Evolutionary conservation across 257 asterid genomes (phyloP).

Genomic region (Penstemon davidsonii): DNA sequence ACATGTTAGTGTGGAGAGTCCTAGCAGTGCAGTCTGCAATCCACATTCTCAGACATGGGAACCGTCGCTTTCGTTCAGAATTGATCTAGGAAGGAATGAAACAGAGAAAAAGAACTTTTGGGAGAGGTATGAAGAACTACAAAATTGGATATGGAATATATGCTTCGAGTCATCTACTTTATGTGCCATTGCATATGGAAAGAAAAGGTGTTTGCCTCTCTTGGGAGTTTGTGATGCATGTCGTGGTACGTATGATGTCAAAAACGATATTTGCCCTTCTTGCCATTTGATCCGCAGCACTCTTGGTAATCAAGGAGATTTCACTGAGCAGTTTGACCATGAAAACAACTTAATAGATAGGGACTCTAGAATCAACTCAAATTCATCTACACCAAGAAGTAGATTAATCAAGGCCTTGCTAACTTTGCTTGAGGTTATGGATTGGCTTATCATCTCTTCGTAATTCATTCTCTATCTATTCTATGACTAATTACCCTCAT

Average conservation of each 20-base stretch:
- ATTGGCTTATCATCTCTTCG: conserved; percentile 14
- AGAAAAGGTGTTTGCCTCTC: conserved; percentile 56
- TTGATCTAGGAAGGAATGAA: conserved; percentile 64
- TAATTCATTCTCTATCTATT: neutral
- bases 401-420: conserved; percentile 70
- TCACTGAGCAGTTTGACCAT: conserved; percentile 30
- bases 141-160: conserved; percentile 86
- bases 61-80: conserved; percentile 67
- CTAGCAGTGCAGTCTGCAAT: conserved; percentile 54
- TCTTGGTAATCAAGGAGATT: conserved; percentile 32
- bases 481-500: conserved; percentile 10
- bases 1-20: conserved; percentile 49
- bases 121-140: conserved; percentile 66
- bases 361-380: conserved; percentile 26
- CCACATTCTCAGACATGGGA: conserved; percentile 48
- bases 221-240: conserved; percentile 69
- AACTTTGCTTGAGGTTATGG: conserved; percentile 69
- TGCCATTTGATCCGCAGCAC: conserved; percentile 37
- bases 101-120: conserved; percentile 50
- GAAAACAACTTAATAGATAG: conserved; percentile 38
- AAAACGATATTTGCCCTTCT: conserved; percentile 48
- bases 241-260: conserved; percentile 46
- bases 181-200: conserved; percentile 54
- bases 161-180: conserved; percentile 56
- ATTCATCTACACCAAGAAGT: conserved; percentile 57